Base-by-base conservation (phyloP, 495 filamentous ascomycete genomes). In the Parathielavia appendiculata region DNA sequence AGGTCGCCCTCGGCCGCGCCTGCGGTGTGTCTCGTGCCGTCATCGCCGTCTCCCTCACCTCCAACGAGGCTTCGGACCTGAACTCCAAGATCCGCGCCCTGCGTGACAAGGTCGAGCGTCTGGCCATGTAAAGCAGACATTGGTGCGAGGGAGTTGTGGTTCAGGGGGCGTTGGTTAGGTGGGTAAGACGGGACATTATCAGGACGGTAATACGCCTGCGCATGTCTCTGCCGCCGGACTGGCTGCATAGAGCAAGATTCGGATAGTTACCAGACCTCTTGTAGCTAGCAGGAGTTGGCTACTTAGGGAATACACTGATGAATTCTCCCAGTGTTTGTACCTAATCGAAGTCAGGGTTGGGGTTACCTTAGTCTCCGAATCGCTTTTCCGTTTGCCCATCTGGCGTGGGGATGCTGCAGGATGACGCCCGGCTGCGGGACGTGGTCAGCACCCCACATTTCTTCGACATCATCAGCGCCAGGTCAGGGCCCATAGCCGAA, bases 61-160 rank as follows among this genome's bases (percentile, higher is more conserved):
- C 88, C 64, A 97, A 97, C 80, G 93, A 97, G 76, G 90, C 88
- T 14, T 87, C 82, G 56, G 93, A 97, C 69, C 79, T 97, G 34
- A 86, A 85, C 74, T 78, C 79, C 62, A 89, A 93, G 81, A 96
- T 97, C 71, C 78, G 86, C 57, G 74, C 79, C 46, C 74, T 97
- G 66, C 96, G 92, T 81, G 87, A 92, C 71, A 93, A 96, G 86
- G 90, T 98, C 43, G 93, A 98, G 80, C 82, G 93, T 66, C 81
- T 97, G 55, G 90, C 92, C 84, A 95, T 98, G 76, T 98, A 90
- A 84, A 69, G 52, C 51, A 48, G 35, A 35, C 22, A 13, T 17
- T 36, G 38, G 19, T 55, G n/a, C 10, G 19, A 19, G 36, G 41
- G 30, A 34, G 40, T 14, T 50, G 43, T 10, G 20, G n/a, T 16